Evolutionary conservation across 305 asterid genomes (phyloP), one percentile per base, ranked within the genome.

Genomic region (Ajuga reptans): DNA sequence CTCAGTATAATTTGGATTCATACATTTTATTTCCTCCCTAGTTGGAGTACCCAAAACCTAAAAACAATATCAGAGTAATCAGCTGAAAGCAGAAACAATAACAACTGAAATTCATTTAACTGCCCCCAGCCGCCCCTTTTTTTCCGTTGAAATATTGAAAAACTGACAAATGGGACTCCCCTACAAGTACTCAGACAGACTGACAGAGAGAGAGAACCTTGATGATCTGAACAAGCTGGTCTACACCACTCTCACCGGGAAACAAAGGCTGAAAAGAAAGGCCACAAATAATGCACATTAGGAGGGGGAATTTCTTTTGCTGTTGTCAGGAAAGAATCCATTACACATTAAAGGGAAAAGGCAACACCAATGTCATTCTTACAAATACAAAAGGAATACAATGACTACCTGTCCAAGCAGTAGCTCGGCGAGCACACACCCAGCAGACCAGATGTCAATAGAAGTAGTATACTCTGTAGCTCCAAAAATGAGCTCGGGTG

Each of bases 1-100:
- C 79, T 89, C 96, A 0, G 87, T 89, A 75, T 89, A 89, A 71
- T 88, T 90, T 52, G 94, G 96, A 78, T 90, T 90, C 97, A 90
- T 90, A 80, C 97, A 90, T 79, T 86, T 88, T 64, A 90, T 87
- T 82, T 89, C 96, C 82, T 89, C 96, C 78, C 96, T 80, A 4
- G 95, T 87, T 59, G 97, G 95, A 80, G 95, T 88, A 33, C 96
- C 96, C 85, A 88, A 79, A 80, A 88, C 94, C 96, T 87, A 82
- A 47, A 73, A 72, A 54, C n/a, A 33, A 45, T 31, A 58, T 49
- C 55, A 62, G 64, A 3, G 52, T 76, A 4, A 16, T 24, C 16
- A 53, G 59, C 33, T 50, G 31, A 50, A 4, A 47, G 53, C 53
- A 47, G 53, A 47, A 9, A 31, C 4, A 47, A 21, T 21, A 21